phyloP scores from a whole-genome alignment of 2,329 filamentous ascomycete species.

The Diplodia scrobiculata region DNA sequence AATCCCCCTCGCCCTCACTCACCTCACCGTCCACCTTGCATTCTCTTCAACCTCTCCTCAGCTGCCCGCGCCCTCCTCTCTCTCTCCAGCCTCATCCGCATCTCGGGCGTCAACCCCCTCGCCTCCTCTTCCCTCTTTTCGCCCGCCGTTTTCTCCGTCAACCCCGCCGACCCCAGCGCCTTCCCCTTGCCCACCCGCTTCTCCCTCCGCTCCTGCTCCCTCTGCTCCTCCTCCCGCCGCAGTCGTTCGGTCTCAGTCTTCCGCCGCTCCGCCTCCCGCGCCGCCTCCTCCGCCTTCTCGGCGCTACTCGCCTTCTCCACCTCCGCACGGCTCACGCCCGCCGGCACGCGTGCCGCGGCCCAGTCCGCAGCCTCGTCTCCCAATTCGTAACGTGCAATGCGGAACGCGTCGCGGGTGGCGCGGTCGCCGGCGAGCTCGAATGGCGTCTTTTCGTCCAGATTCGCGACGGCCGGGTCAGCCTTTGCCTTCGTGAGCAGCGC shows the following conservation, averaged over 20 bases:
- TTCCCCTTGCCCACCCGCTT: constrained; percentile 53
- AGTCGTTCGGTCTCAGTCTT: constrained; percentile 74
- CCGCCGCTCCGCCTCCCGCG: constrained; percentile 64
- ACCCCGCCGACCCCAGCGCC: constrained; percentile 57
- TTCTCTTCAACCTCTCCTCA: constrained; percentile 76
- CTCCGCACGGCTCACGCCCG: constrained; percentile 69
- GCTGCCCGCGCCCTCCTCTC: constrained; percentile 89
- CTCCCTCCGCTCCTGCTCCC: constrained; percentile 55
- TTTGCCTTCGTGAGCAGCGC: constrained; percentile 74
- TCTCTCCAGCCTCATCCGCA: constrained; percentile 78
- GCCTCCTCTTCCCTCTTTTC: constrained; percentile 82
- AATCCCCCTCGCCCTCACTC: neutral
- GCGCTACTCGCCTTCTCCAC: constrained; percentile 68
- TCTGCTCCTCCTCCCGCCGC: constrained; percentile 56
- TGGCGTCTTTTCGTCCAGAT: constrained; percentile 75
- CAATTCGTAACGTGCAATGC: constrained; percentile 78
- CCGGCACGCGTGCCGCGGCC: constrained; percentile 72
- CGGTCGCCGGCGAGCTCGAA: constrained; percentile 89
- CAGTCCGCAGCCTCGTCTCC: constrained; percentile 80
- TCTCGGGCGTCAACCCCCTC: constrained; percentile 83
- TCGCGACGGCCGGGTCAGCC: constrained; percentile 71
- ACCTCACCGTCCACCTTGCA: constrained; percentile 53
- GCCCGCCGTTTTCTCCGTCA: constrained; percentile 70
- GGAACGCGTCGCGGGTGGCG: constrained; percentile 84
- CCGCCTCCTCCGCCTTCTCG: constrained; percentile 69